Evolutionary conservation across 768 basidiomycete genomes (phyloP).

Genomic region (Auricularia sp.): DNA sequence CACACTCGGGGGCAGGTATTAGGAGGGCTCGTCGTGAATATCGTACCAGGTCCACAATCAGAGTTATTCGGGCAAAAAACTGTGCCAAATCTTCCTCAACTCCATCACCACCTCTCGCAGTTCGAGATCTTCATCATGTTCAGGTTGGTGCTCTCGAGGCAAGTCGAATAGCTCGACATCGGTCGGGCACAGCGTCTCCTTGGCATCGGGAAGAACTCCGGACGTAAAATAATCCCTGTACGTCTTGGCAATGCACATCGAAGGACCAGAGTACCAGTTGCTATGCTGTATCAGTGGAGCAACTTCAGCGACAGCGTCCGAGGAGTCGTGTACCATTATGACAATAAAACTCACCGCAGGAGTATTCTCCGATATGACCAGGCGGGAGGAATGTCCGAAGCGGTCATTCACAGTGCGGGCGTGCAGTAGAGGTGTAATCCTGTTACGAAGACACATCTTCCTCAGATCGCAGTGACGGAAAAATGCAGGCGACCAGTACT

Average conservation of each 20-base stretch:
- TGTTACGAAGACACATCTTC: background rate
- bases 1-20: too few species aligned
- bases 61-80: too few species aligned
- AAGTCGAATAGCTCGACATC: too few species aligned
- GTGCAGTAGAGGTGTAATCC: background rate
- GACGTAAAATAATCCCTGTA: background rate
- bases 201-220: too few species aligned
- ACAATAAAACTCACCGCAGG: background rate
- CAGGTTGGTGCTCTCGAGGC: too few species aligned
- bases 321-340: background rate
- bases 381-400: background rate
- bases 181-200: too few species aligned
- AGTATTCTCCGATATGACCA: background rate
- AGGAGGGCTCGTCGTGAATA: too few species aligned
- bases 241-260: background rate
- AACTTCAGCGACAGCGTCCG: background rate
- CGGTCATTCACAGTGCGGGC: background rate
- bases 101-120: too few species aligned
- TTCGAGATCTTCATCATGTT: too few species aligned
- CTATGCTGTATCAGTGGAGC: background rate
- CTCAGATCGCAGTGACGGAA: background rate
- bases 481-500: background rate
- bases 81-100: too few species aligned
- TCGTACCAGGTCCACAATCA: too few species aligned
- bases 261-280: background rate